Conservation (phyloP, 1,139 yeast species). For the Entelexis paramagnoliae region DNA sequence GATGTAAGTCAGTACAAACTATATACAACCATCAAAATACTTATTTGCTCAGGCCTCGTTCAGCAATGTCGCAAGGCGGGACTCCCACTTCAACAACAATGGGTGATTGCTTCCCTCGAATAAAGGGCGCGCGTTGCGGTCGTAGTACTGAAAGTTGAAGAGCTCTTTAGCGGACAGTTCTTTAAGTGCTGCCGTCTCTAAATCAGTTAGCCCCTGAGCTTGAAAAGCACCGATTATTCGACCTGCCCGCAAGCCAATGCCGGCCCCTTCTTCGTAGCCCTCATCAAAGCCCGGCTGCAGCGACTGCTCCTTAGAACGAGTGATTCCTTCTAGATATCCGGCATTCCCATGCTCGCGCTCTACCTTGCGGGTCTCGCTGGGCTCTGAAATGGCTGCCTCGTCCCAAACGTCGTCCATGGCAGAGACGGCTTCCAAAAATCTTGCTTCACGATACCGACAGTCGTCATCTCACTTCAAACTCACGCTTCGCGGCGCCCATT, state of each 20-base stretch:
- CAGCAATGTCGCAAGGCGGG: slow-evolving; percentile 1
- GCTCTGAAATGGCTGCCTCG: slow-evolving; percentile 20
- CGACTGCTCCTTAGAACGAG: slow-evolving; percentile 56
- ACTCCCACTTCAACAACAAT: slow-evolving; percentile 35
- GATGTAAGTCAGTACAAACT: not conserved
- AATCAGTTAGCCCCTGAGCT: slow-evolving; percentile 23
- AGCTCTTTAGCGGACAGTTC: slow-evolving; percentile 48
- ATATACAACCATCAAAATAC: not conserved
- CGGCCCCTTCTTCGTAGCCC: slow-evolving; percentile 69
- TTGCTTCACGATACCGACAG: not conserved
- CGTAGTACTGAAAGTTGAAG: slow-evolving; percentile 43
- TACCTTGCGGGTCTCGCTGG: slow-evolving; percentile 28
- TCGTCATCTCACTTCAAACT: no score
- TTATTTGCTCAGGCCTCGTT: not conserved
- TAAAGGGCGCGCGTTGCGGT: slow-evolving; percentile 38
- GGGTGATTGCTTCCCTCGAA: slow-evolving; percentile 33
- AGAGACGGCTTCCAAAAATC: not conserved
- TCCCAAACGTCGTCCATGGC: slow-evolving; percentile 23
- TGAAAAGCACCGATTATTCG: slow-evolving; percentile 46
- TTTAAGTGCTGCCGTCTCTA: slow-evolving; percentile 35
- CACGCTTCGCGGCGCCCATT: no score
- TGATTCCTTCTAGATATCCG: slow-evolving; percentile 77
- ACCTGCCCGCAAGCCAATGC: slow-evolving; percentile 58
- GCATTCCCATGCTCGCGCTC: slow-evolving; percentile 62
- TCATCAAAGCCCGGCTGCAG: slow-evolving; percentile 73